Percentiles rank a stretch among this genome's conserved stretches.
Evolutionary conservation across 2,329 filamentous ascomycete species (phyloP).

Genomic region (Beauveria medogensis): DNA sequence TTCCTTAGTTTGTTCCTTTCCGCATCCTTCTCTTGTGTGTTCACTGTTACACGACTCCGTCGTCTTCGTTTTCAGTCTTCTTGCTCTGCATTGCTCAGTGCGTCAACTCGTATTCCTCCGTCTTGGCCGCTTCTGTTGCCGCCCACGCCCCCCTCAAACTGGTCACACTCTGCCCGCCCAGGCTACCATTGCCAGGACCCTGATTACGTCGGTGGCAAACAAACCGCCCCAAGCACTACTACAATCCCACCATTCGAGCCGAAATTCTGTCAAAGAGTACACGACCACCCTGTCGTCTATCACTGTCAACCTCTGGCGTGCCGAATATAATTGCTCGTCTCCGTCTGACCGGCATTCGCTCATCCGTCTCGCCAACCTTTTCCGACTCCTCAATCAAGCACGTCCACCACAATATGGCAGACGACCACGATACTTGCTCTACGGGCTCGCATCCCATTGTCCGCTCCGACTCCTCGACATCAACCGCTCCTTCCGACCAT

Average conservation of each 20-base stretch:
- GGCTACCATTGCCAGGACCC: conserved; percentile 5
- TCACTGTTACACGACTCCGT: neutral
- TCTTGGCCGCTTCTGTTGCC: neutral
- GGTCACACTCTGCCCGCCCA: conserved; percentile 4
- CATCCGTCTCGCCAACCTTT: neutral
- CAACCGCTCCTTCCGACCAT: conserved; percentile 26
- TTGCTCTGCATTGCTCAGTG: neutral
- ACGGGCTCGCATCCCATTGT: conserved; percentile 25
- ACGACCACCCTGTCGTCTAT: neutral
- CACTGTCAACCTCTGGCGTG: neutral
- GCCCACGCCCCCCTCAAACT: neutral
- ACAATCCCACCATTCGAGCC: neutral
- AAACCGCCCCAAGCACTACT: neutral
- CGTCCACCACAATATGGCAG: conserved; percentile 16
- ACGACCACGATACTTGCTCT: conserved; percentile 16
- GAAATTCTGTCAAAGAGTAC: neutral
- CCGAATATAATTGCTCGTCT: neutral
- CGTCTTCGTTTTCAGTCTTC: neutral
- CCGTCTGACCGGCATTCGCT: neutral
- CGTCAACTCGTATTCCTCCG: neutral
- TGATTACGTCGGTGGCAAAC: conserved; percentile 11
- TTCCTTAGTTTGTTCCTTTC: neutral
- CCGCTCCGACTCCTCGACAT: conserved; percentile 29
- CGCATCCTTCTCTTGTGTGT: neutral
- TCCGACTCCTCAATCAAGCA: neutral